These are phyloP conservation scores for Claviceps maximensis DNA, from an alignment of 2,329 filamentous ascomycete species.

Conservation along the genomic window DNA sequence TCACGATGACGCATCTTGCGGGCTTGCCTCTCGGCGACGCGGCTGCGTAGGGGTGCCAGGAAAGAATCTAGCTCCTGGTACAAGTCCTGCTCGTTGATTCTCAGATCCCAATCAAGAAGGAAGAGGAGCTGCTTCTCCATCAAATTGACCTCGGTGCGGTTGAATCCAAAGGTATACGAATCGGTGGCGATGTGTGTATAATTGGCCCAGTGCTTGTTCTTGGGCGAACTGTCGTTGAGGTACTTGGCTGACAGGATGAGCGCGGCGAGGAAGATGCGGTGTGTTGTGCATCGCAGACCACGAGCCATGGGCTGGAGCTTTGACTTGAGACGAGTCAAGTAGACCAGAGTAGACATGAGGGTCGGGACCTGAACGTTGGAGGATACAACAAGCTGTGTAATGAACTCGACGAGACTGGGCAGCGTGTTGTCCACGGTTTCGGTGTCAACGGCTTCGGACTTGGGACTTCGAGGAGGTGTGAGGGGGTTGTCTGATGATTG, in stretches of 20 bases:
- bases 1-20: constrained; percentile 37
- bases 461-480: constrained; percentile 38
- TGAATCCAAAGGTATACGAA: constrained; percentile 68
- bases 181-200: constrained; percentile 69
- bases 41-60: constrained; percentile 66
- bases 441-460: constrained; percentile 27
- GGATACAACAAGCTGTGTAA: constrained; percentile 75
- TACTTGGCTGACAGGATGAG: constrained; percentile 89
- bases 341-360: constrained; percentile 92
- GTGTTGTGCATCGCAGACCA: constrained; percentile 89
- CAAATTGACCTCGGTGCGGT: constrained; percentile 87
- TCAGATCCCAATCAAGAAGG: constrained; percentile 86
- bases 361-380: constrained; percentile 97
- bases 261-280: constrained; percentile 89
- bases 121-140: constrained; percentile 99
- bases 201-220: constrained; percentile 99
- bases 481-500: constrained; percentile 22
- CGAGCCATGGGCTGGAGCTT: constrained; percentile 88
- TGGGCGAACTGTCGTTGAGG: constrained; percentile 93
- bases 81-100: constrained; percentile 73
- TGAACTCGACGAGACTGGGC: constrained; percentile 80
- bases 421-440: constrained; percentile 40
- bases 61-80: constrained; percentile 80
- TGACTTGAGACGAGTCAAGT: constrained; percentile 71
- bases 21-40: constrained; percentile 37